Base-by-base conservation (phyloP, 352 stramenopile species). In the Globisporangium cylindrosporum region DNA sequence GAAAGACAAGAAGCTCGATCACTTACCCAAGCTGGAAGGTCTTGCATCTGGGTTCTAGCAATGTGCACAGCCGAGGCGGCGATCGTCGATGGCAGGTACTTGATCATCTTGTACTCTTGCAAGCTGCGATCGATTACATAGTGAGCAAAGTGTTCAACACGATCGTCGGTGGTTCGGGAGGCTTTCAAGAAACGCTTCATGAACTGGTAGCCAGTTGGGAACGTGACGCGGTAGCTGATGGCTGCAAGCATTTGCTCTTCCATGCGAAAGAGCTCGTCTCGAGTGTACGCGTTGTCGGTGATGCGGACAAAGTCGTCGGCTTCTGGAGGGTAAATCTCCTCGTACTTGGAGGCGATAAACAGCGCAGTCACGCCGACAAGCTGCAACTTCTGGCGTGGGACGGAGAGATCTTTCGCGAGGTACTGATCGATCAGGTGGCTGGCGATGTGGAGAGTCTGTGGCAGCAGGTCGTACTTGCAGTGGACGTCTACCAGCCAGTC, bases 91-190 rank as follows among this genome's bases (percentile, higher is more conserved):
- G 98, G 98, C 55, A 98, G 72, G 78, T 98, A 99, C 67, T 98
- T 94, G 56, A 99, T 90, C 78, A 99, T 80, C 68, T 97, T 95
- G 87, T 99, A 99, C 80, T 99, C 98, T 82, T 99, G 97, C 54
- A 99, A 82, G 54, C 92, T 98, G 32, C 97, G 93, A 77, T 99
- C 98, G 29, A 99, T 92, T 48, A 99, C 91, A 74, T 98, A 99
- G 78, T 97, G 98, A 20, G 97, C 97, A 56, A 99, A 93, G 65
- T 93, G 80, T 57, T 91, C 84, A 3, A 94, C 80, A 10, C 86
- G 84, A 72, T 88, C 77, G 67, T 94, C 84, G 7, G 68, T 80
- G 15, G 86, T 92, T 57, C 81, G 77, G 5, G 88, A 87, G 5
- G 88, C 88, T 73, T 96, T 96, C 18, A 94, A 55, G 49, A 96